These are phyloP conservation scores for Aspergillus latus DNA, from an alignment of 2,329 filamentous ascomycete genomes.

Conservation along the genomic window DNA sequence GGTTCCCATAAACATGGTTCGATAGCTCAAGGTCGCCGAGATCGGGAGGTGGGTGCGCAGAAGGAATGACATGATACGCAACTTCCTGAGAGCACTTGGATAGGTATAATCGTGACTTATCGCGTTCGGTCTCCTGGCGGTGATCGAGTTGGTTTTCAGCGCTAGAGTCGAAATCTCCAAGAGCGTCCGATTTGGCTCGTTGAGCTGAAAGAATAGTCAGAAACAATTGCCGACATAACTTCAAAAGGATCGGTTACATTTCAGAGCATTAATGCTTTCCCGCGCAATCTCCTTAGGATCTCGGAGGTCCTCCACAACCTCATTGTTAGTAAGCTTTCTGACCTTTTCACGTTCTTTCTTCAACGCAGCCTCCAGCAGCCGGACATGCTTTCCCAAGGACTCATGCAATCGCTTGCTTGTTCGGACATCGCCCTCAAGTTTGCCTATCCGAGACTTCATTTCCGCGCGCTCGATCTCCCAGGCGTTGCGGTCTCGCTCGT, in stretches of 20 bases:
- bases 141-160: constrained; percentile 48
- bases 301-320: constrained; percentile 51
- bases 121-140: constrained; percentile 59
- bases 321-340: constrained; percentile 52
- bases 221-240: constrained; percentile 1
- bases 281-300: constrained; percentile 48
- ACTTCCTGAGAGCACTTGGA: constrained; percentile 68
- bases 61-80: constrained; percentile 65
- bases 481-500: constrained; percentile 94
- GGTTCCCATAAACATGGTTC: constrained; percentile 47
- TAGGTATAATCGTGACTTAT: constrained; percentile 63
- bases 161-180: constrained; percentile 50
- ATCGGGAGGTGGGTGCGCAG: constrained; percentile 60
- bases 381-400: constrained; percentile 84
- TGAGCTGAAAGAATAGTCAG: constrained; percentile 33
- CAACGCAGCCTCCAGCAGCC: constrained; percentile 83
- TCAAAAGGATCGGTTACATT: constrained; percentile 5
- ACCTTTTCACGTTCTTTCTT: constrained; percentile 76
- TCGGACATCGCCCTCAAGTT: constrained; percentile 83
- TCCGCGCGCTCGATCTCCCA: constrained; percentile 99
- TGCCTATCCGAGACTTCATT: constrained; percentile 96
- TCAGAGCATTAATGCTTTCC: constrained; percentile 43
- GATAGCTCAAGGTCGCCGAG: constrained; percentile 45
- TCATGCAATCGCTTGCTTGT: constrained; percentile 86
- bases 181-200: constrained; percentile 45